phyloP scores from a whole-genome alignment of 495 filamentous ascomycete genomes.

The Lasiosphaeria ovina region DNA sequence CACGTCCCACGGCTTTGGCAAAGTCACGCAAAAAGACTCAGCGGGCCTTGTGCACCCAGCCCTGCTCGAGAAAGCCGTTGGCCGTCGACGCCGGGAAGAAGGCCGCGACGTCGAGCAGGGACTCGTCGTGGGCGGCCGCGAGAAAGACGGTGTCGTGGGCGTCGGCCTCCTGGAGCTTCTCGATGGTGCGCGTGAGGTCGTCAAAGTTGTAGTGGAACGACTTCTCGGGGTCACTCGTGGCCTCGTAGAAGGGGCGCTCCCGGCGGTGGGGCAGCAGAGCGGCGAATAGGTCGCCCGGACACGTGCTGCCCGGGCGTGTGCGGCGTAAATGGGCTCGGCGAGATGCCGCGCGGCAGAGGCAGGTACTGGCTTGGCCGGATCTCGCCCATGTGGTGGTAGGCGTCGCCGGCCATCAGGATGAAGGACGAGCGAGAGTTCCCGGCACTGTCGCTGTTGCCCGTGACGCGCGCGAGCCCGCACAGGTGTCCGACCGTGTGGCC shows the following conservation, averaged over 20 bases:
- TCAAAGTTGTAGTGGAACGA: conserved; percentile 27
- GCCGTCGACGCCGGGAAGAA: conserved; percentile 48
- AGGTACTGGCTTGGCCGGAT: conserved; percentile 51
- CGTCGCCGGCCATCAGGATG: conserved; percentile 56
- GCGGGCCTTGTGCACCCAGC: conserved; percentile 45
- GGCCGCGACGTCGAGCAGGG: conserved; percentile 45
- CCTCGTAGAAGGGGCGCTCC: conserved; percentile 37
- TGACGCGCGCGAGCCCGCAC: conserved; percentile 54
- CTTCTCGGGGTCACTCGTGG: conserved; percentile 9
- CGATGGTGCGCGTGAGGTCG: conserved; percentile 36
- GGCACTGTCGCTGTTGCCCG: conserved; percentile 14
- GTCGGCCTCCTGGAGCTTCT: conserved; percentile 48
- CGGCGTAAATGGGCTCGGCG: conserved; percentile 38
- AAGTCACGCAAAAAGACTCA: conserved; percentile 61
- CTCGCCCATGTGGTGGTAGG: conserved; percentile 51
- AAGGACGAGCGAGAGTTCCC: conserved; percentile 40
- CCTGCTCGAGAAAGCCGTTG: conserved; percentile 52
- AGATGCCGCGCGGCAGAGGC: conserved; percentile 46
- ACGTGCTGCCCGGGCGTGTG: conserved; percentile 17
- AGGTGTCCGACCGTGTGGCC: conserved; percentile 60
- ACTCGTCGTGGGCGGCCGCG: conserved; percentile 53
- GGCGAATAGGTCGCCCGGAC: conserved; percentile 44
- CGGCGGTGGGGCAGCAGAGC: conserved; percentile 25
- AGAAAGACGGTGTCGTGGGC: conserved; percentile 51
- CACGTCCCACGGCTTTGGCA: conserved; percentile 34